Base-by-base conservation (phyloP, 2,329 filamentous ascomycete genomes). In the Fusarium avenaceum region DNA sequence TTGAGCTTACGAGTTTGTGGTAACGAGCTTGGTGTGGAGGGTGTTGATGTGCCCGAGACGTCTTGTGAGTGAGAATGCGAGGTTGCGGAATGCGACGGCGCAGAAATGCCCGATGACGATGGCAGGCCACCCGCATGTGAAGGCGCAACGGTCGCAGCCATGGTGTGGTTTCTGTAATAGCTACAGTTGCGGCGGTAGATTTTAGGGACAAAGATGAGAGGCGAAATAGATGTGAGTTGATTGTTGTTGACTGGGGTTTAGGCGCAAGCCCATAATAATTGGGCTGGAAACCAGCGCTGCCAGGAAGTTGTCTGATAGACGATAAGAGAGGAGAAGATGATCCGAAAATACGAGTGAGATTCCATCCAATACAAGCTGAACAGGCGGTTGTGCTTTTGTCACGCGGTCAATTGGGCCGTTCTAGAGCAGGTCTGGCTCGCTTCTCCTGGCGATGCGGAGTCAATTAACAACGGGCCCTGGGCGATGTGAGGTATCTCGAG, bases 141-240 rank as follows among this genome's bases (percentile, higher is more conserved):
- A 33, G 76, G 75, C 45, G 74, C 76, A 59, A 77, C 76, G 19
- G 75, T 77, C 56, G 75, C 76, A 33, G 76, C 75, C 75, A 77
- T 77, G 28, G 15, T 19, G 17, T n/a, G 15, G 15, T 42, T 51
- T 20, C 24, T 26, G 40, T 40, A 22, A 52, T 28, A 39, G 42
- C 24, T 24, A 24, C 4, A 17, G 11, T 42, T 52, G 53, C 20
- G 26, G 42, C 24, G 38, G 52, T 32, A 26, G 33, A 43, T n/a
- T 33, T 28, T 24, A 30, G 62, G 28, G 33, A n/a, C 32, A 42
- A 47, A 22, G 48, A 40, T 15, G 44, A 43, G 28, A 43, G 49
- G 48, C n/a, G 39, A 47, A 45, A n/a, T 28, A 38, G 40, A 48
- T 58, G 54, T 50, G 45, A 53, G 55, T 64, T 26, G 60, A 53